Conservation (phyloP, 345 rosid species). For the Adansonia digitata region DNA sequence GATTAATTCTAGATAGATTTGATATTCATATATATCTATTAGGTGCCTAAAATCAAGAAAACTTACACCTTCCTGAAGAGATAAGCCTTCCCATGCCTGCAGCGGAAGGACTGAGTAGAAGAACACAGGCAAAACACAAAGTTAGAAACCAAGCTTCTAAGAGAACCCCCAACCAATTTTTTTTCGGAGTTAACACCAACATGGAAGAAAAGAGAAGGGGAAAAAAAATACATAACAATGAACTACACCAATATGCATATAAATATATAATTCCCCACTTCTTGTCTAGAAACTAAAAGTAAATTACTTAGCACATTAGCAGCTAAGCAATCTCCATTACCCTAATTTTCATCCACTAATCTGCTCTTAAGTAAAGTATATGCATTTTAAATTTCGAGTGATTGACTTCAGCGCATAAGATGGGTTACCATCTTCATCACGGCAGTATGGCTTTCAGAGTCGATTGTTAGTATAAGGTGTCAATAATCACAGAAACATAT, state of each 20-base stretch:
- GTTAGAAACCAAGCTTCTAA: slow-evolving; percentile 32
- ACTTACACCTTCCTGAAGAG: slow-evolving; percentile 98
- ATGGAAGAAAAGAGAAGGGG: background rate
- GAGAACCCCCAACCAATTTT: background rate
- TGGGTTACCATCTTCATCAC: background rate
- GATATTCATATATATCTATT: background rate
- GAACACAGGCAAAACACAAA: slow-evolving; percentile 23
- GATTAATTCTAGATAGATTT: background rate
- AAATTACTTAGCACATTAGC: background rate
- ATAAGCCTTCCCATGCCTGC: slow-evolving; percentile 95
- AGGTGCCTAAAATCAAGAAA: slow-evolving; percentile 30
- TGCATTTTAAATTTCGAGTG: background rate
- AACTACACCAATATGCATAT: background rate
- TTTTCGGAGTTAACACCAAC: background rate
- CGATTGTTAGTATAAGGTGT: background rate
- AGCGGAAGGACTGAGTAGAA: slow-evolving; percentile 72
- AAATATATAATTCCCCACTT: background rate
- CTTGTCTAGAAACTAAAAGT: background rate
- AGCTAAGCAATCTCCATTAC: background rate
- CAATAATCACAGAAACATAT: background rate
- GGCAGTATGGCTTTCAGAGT: background rate
- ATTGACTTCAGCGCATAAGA: background rate
- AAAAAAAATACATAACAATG: background rate
- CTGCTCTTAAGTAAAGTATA: background rate
- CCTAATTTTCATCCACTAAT: background rate